phyloP scores from a whole-genome alignment of 2,329 filamentous ascomycete genomes.

The Amphichorda felina region DNA sequence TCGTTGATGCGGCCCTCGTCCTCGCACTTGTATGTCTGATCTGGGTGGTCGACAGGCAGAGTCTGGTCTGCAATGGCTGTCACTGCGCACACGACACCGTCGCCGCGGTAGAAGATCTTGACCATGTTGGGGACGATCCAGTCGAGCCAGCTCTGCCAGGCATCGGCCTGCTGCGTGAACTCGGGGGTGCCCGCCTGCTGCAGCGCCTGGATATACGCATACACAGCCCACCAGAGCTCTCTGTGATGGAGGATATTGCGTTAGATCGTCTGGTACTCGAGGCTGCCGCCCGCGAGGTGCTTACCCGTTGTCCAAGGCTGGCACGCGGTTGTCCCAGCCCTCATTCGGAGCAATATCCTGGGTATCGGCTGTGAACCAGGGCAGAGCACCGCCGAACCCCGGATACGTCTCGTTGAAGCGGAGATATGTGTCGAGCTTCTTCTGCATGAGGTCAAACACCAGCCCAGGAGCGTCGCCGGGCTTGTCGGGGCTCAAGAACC shows the following conservation, averaged over 20 bases:
- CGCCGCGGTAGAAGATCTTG: slow-evolving; percentile 22
- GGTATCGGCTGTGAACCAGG: slow-evolving; percentile 21
- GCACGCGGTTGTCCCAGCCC: slow-evolving; percentile 25
- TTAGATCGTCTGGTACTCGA: too few relatives aligned
- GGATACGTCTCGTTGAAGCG: slow-evolving; percentile 27
- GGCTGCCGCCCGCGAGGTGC: not conserved
- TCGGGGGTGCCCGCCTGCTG: slow-evolving; percentile 12
- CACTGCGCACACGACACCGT: slow-evolving; percentile 26
- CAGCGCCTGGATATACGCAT: slow-evolving; percentile 24
- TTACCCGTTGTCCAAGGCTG: slow-evolving; percentile 27
- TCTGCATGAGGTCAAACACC: slow-evolving; percentile 22
- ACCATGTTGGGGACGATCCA: slow-evolving; percentile 22
- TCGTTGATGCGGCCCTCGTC: slow-evolving; percentile 21
- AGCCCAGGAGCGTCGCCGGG: slow-evolving; percentile 16
- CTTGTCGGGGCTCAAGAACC: slow-evolving; percentile 22
- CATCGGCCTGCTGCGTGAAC: slow-evolving; percentile 15
- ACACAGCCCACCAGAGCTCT: slow-evolving; percentile 29
- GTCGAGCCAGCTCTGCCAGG: slow-evolving; percentile 26
- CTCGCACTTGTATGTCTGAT: slow-evolving; percentile 23
- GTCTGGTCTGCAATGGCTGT: slow-evolving; percentile 21
- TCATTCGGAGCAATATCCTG: slow-evolving; percentile 17
- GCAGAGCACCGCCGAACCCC: slow-evolving; percentile 26
- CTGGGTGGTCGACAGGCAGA: slow-evolving; percentile 13
- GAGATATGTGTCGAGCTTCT: slow-evolving; percentile 24
- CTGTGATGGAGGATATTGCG: not conserved